Evolutionary conservation across 108 stramenopile species (phyloP), one percentile per base, ranked within the genome.

Genomic region (Nitzschia palea): DNA sequence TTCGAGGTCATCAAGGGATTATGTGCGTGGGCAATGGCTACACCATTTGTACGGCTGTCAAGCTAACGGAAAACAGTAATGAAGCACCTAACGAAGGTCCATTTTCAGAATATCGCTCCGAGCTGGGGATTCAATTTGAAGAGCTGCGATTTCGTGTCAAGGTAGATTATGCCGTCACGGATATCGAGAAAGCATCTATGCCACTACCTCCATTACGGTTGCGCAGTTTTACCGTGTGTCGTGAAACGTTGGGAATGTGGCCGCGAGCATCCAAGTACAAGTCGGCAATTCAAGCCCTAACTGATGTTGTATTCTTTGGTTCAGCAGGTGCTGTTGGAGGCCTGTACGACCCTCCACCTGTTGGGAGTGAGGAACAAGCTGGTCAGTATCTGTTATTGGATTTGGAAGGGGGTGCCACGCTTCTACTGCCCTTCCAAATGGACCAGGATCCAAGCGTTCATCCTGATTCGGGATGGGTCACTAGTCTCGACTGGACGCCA

Each of bases 21-120:
- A 95, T 95, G 94, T 86, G 84, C 62, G 91, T 92, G 20, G 90
- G 89, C 4, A 89, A 87, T 60, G 89, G 81, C 8, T 92, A 89
- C 53, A 91, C 91, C 1, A 82, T 89, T 34, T 84, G 86, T 44
- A 80, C 77, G 45, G 80, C 77, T 0, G 36, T 75, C 23, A 79
- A 82, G 17, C 31, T 91, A 40, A n/a, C 20, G 4, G 60, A 67
- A 0, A 54, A 65, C 33, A 44, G 69, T 23, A 65, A 32, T 2
- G 29, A 73, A 4, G 31, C 22, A 44, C 36, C 61, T 12, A 71
- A 81, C 42, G 82, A 82, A 44, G 94, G 94, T 30, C 94, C 94
- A 3, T 93, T 86, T 65, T 30, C 70, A 20, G 86, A 86, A 64
- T 81, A 91, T 69, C 65, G 86, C 0, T 67, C 87, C 31, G 94